Evolutionary conservation across 2,329 filamentous ascomycete genomes (phyloP), one percentile per base, ranked within the genome.

Genomic region (Sporothrix variecibatus): DNA sequence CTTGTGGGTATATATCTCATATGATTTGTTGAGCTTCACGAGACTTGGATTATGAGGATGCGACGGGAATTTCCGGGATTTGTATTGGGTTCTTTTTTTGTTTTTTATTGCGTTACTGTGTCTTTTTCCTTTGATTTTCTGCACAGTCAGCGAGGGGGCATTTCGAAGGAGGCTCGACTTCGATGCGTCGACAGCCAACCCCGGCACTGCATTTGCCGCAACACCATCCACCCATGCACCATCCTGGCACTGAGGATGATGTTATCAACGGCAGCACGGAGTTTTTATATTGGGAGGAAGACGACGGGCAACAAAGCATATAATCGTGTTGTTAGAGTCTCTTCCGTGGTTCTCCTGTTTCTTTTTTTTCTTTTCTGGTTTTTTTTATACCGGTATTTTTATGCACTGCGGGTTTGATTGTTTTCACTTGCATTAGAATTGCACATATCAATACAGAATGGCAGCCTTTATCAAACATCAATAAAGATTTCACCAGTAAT

Each of bases 361-460:
- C 15, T 43, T 43, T 15, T 65, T 40, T 46, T 4, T 65, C 0
- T 7, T 40, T n/a, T 40, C 38, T 64, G 38, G 3, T 23, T 17
- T n/a, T 7, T 60, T 2, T 60, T 12, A 11, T 5, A 20, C 38
- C n/a, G 38, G 38, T 23, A 43, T 46, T 40, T 23, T 67, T 67
- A 67, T n/a, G 23, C n/a, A 67, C 11, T 17, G n/a, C 38, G 62
- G 40, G 11, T 43, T 46, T 28, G 26, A 5, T 9, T 23, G 26
- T 23, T 8, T 40, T 46, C 26, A 17, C n/a, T 7, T 46, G 62
- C 8, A 26, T 46, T 26, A 46, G 12, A 20, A 17, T 11, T 67
- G 38, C 38, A 43, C 8, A 40, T 46, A 67, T 67, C 62, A 67
- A 46, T 67, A 46, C 62, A 67, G 62, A 67, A 67, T 67, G 62